These are phyloP conservation scores for Anacardium occidentale DNA, from an alignment of 345 rosid species.

Conservation along the genomic window DNA sequence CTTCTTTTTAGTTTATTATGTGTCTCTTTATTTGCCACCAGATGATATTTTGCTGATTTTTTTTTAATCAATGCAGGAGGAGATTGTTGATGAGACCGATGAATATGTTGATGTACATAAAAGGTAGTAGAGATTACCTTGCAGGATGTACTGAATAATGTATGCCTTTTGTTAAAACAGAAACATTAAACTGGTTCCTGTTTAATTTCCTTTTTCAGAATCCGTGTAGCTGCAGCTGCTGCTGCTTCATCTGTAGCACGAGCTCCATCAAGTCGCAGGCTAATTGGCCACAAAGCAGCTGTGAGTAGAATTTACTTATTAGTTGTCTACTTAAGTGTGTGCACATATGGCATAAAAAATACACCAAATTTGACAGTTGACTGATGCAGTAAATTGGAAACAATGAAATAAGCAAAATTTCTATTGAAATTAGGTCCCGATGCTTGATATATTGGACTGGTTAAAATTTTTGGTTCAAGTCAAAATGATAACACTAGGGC, in stretches of 20 bases:
- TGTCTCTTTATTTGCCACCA: neutral
- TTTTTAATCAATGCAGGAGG: slow-evolving; percentile 57
- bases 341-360: neutral
- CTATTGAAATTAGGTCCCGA: neutral
- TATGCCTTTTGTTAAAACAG: neutral
- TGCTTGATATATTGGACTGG: neutral
- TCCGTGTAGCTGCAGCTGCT: slow-evolving; percentile 96
- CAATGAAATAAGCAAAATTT: neutral
- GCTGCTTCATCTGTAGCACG: slow-evolving; percentile 91
- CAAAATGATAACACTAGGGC: neutral
- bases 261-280: slow-evolving; percentile 75
- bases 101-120: slow-evolving; percentile 95
- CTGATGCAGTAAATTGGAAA: neutral
- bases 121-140: slow-evolving; percentile 41
- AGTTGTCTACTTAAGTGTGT: neutral
- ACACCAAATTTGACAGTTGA: neutral
- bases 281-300: slow-evolving; percentile 51
- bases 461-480: neutral
- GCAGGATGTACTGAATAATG: neutral
- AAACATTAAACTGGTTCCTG: slow-evolving; percentile 10
- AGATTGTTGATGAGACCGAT: slow-evolving; percentile 98
- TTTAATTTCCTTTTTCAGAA: slow-evolving; percentile 40
- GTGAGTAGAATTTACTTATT: slow-evolving; percentile 38
- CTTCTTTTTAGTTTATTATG: neutral
- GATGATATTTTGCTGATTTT: slow-evolving; percentile 5